Evolutionary conservation across 192 early-diverging fungal species (phyloP).

Genomic region (Coemansia sp.): DNA sequence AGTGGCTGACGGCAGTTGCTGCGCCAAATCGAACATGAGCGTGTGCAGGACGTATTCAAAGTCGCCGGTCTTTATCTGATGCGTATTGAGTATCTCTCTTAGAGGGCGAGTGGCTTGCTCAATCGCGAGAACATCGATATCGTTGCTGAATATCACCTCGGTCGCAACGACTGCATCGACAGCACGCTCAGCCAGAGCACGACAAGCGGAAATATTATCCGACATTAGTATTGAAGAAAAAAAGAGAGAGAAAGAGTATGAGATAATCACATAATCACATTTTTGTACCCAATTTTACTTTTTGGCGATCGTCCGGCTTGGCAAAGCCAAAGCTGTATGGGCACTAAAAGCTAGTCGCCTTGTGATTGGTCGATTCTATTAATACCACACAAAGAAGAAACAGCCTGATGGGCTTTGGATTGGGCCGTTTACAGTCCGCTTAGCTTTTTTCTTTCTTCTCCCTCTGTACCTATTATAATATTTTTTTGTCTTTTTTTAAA

Average conservation of each 20-base stretch:
- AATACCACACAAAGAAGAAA: background rate
- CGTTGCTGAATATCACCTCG: background rate
- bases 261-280: too few relatives aligned
- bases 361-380: background rate
- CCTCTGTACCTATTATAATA: background rate
- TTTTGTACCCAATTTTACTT: background rate
- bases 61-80: background rate
- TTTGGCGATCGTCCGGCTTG: background rate
- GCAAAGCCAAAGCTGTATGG: background rate
- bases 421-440: background rate
- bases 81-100: background rate
- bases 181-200: conserved; percentile 5
- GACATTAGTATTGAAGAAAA: background rate
- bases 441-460: background rate
- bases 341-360: background rate
- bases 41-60: conserved; percentile 42
- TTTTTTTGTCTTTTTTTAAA: background rate
- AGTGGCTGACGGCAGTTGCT: conserved; percentile 17
- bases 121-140: conserved; percentile 7
- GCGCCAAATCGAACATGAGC: conserved; percentile 24
- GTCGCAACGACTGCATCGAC: background rate
- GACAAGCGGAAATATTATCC: background rate
- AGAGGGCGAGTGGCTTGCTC: background rate
- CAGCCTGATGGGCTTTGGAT: too few relatives aligned
- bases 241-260: background rate